Percentiles rank a stretch among this genome's conserved stretches.
Conservation (phyloP, 1,284 basidiomycete species). For the Stygiomarasmius scandens region DNA sequence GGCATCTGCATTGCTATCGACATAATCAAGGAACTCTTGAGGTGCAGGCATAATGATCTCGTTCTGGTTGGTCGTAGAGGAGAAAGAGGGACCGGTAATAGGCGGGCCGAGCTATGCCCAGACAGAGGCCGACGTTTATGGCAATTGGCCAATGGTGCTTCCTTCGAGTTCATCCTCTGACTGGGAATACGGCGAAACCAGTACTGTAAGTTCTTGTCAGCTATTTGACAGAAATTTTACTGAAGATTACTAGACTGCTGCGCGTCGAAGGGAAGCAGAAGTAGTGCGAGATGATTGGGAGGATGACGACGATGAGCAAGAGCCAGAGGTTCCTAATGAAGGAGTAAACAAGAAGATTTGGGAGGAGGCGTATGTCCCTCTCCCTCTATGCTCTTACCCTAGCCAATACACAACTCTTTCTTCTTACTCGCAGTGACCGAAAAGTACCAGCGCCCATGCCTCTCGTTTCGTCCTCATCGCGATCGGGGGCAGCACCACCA, state of each 20-base stretch:
- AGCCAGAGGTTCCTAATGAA: constrained; percentile 25
- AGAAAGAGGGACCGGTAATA: too few relatives aligned
- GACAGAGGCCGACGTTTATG: too few relatives aligned
- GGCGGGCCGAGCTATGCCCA: too few relatives aligned
- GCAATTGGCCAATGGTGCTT: background rate
- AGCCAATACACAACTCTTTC: background rate
- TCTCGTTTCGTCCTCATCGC: constrained; percentile 33
- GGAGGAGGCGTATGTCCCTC: constrained; percentile 43
- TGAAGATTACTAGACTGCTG: background rate
- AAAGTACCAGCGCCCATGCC: constrained; percentile 46
- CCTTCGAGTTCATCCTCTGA: background rate
- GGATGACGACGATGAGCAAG: constrained; percentile 39
- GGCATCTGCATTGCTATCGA: constrained; percentile 71
- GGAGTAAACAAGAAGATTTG: constrained; percentile 44
- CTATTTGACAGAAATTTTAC: background rate
- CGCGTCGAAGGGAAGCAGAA: constrained; percentile 5
- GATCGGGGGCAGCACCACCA: constrained; percentile 27
- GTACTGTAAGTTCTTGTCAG: background rate
- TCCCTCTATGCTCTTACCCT: constrained; percentile 4
- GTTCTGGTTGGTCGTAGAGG: background rate
- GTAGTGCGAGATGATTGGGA: constrained; percentile 27
- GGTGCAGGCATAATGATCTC: constrained; percentile 46
- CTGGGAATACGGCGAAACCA: constrained; percentile 9
- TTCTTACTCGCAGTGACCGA: constrained; percentile 34
- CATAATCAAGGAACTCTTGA: constrained; percentile 45